Percentiles rank a stretch among this genome's conserved stretches.
Conservation (phyloP, 176 grass and related monocot species). For the Puccinellia tenuiflora region DNA sequence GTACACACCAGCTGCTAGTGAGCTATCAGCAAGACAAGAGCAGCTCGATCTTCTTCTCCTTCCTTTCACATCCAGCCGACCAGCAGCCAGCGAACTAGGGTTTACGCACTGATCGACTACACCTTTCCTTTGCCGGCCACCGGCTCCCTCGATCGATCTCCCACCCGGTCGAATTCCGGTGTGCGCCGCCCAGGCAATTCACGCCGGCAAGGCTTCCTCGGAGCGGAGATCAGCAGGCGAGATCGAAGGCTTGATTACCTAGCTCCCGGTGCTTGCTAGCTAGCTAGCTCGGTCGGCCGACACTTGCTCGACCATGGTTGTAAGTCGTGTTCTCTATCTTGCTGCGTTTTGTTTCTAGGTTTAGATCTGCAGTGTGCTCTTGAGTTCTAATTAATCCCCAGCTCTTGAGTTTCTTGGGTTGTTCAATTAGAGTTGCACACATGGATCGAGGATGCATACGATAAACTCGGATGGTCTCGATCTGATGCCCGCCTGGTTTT, state of each 20-base stretch:
- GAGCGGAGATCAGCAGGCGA: background rate
- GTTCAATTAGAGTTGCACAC: background rate
- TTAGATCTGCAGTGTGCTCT: background rate
- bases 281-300: background rate
- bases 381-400: background rate
- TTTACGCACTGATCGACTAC: background rate
- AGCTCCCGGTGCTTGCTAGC: background rate
- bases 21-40: background rate
- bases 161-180: background rate
- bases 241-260: background rate
- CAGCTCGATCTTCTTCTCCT: conserved; percentile 1
- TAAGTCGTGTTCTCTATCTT: conserved; percentile 9
- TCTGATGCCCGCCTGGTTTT: background rate
- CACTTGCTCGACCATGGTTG: conserved; percentile 13
- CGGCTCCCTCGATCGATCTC: background rate
- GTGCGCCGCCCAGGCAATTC: background rate
- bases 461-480: background rate
- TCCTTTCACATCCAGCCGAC: background rate
- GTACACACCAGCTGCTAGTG: background rate
- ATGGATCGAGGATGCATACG: background rate
- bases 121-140: background rate
- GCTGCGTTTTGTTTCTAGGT: background rate
- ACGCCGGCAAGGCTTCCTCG: background rate
- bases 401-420: too few relatives aligned
- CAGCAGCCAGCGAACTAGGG: conserved; percentile 11